These are phyloP conservation scores for Scutellaria minor DNA, from an alignment of 257 asterid genomes.

Conservation along the genomic window DNA sequence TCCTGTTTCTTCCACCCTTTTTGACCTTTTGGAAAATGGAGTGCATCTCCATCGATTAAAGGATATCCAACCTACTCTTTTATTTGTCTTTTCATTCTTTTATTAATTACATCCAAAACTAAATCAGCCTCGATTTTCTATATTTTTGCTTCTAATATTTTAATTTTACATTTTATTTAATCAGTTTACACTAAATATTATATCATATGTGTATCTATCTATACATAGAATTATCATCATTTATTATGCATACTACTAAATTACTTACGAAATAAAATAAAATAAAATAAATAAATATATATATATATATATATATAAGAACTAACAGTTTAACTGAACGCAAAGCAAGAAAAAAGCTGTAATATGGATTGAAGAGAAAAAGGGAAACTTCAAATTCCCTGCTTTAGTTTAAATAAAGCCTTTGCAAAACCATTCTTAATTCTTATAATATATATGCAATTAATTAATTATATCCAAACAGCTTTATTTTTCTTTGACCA, in stretches of 20 bases:
- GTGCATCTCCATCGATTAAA: background rate
- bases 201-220: too few species aligned
- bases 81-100: background rate
- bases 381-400: conserved; percentile 7
- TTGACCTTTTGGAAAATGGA: conserved; percentile 27
- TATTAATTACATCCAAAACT: background rate
- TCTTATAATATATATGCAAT: background rate
- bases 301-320: background rate
- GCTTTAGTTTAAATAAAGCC: conserved; percentile 28
- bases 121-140: background rate
- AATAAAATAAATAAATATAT: background rate
- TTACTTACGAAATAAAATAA: too few species aligned
- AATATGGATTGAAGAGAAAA: conserved; percentile 12
- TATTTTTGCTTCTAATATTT: background rate
- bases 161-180: background rate
- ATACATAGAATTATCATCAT: too few species aligned
- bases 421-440: background rate
- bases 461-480: conserved; percentile 29
- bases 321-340: background rate
- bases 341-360: background rate
- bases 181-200: too few species aligned
- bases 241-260: too few species aligned
- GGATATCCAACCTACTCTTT: background rate
- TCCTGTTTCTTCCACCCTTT: conserved; percentile 18
- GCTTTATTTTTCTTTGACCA: conserved; percentile 45